Evolutionary conservation across 345 rosid genomes (phyloP).

Genomic region (Lepidium sativum): DNA sequence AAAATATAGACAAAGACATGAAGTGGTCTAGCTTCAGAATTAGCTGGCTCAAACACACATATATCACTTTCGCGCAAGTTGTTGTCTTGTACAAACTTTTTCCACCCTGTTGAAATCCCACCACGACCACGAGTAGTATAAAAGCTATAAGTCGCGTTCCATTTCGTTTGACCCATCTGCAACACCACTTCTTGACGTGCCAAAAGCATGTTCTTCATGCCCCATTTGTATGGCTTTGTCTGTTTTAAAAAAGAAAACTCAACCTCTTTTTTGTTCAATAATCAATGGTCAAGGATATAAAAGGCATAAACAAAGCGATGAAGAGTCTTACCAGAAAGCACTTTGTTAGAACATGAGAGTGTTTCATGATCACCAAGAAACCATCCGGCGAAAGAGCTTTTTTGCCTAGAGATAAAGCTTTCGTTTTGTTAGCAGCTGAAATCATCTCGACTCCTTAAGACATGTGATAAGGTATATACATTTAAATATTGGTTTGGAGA

Average conservation of each 20-base stretch:
- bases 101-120: slow-evolving; percentile 23
- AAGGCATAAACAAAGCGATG: not conserved
- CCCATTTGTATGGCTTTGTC: slow-evolving; percentile 14
- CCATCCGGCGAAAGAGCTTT: slow-evolving; percentile 25
- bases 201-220: not conserved
- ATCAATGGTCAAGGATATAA: not conserved
- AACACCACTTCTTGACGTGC: slow-evolving; percentile 15
- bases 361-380: slow-evolving; percentile 37
- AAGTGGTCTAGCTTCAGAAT: not conserved
- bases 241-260: not conserved
- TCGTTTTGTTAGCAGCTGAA: slow-evolving; percentile 28
- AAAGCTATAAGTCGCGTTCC: not conserved
- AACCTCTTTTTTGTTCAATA: not conserved
- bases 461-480: not conserved
- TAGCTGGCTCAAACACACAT: slow-evolving; percentile 18
- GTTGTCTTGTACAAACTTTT: slow-evolving; percentile 13
- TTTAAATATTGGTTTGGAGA: slow-evolving; percentile 32
- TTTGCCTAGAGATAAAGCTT: slow-evolving; percentile 26
- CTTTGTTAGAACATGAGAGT: slow-evolving; percentile 29
- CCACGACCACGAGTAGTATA: not conserved
- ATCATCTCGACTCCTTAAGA: slow-evolving; percentile 3
- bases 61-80: slow-evolving; percentile 9
- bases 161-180: slow-evolving; percentile 13
- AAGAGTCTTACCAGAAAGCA: slow-evolving; percentile 29
- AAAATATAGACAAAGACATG: slow-evolving; percentile 12